Percentiles rank a stretch among this genome's conserved stretches.
phyloP scores from a whole-genome alignment of 2,329 filamentous ascomycete species.

The Colletotrichum camelliae region DNA sequence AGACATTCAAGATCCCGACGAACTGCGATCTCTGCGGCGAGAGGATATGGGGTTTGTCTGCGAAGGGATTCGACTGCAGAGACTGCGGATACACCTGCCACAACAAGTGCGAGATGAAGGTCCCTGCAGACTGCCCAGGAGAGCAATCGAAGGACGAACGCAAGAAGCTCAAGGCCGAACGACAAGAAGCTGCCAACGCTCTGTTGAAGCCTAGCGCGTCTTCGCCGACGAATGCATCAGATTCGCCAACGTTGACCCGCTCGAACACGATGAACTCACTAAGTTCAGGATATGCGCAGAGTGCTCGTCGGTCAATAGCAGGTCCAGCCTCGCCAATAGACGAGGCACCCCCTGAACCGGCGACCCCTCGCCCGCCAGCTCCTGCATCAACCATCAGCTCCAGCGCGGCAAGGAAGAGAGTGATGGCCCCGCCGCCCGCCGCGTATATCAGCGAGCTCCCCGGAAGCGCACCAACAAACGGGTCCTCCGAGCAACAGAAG shows the following conservation, averaged over 20 bases:
- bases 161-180: conserved; percentile 88
- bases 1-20: conserved; percentile 98
- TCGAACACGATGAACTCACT: conserved; percentile 91
- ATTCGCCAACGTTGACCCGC: conserved; percentile 73
- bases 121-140: conserved; percentile 92
- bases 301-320: conserved; percentile 77
- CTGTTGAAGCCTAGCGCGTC: conserved; percentile 49
- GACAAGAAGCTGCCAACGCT: conserved; percentile 79
- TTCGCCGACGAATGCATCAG: conserved; percentile 52
- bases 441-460: conserved; percentile 77
- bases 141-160: conserved; percentile 93
- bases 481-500: conserved; percentile 60
- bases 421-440: conserved; percentile 86
- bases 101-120: conserved; percentile 99
- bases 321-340: conserved; percentile 56
- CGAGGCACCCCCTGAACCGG: conserved; percentile 45
- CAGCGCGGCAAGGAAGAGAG: conserved; percentile 58
- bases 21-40: conserved; percentile 98
- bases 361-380: conserved; percentile 29
- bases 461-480: conserved; percentile 52
- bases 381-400: conserved; percentile 27
- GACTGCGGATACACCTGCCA: conserved; percentile 99
- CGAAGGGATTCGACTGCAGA: conserved; percentile 94
- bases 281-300: conserved; percentile 85
- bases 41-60: conserved; percentile 94